Base-by-base conservation (phyloP, 108 stramenopile species). In the Skeletonema costatum region DNA sequence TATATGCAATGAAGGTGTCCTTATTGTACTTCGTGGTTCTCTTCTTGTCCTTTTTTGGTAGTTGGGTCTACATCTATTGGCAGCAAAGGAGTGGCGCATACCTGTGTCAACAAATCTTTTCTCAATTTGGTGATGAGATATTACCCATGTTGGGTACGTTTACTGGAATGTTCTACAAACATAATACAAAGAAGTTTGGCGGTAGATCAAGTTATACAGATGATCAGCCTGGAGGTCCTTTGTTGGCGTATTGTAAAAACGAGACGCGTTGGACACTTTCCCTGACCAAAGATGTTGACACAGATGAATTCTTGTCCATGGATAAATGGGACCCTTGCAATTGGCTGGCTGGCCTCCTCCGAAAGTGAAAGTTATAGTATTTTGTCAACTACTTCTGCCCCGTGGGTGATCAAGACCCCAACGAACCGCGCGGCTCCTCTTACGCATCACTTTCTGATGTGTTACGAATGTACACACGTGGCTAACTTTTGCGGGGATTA, bases 101-200 rank as follows among this genome's bases (percentile, higher is more conserved):
- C 33, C 67, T 84, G 25, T 76, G 68, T 60, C 32, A 38, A 0
- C 25, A 2, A 13, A 16, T 83, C 2, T 38, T 64, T 38, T 51
- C 77, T 8, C 82, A 83, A 60, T 83, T 73, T 6, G 71, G 32
- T 3, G 82, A 83, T 67, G 77, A 72, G 11, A 30, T 78, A 3
- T 2, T 29, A 2, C 71, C 82, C 7, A 56, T 16, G 5, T 42
- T 77, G 3, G 74, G 74, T 3, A 48, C 81, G 1, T 66, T 77
- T 21, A 56, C 32, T 42, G 81, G 76, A 31, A 2, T 74, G 32
- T 29, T 48, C 16, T 48, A 48, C 13, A 48, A n/a, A 48, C 46
- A 48, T n/a, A n/a, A n/a, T n/a, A n/a, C n/a, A n/a, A n/a, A n/a
- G n/a, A 12, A 48, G 16, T 48, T 48, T 48, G 46, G 14, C 0